These are phyloP conservation scores for Amanita rimosa DNA, from an alignment of 768 basidiomycete species.

Conservation along the genomic window DNA sequence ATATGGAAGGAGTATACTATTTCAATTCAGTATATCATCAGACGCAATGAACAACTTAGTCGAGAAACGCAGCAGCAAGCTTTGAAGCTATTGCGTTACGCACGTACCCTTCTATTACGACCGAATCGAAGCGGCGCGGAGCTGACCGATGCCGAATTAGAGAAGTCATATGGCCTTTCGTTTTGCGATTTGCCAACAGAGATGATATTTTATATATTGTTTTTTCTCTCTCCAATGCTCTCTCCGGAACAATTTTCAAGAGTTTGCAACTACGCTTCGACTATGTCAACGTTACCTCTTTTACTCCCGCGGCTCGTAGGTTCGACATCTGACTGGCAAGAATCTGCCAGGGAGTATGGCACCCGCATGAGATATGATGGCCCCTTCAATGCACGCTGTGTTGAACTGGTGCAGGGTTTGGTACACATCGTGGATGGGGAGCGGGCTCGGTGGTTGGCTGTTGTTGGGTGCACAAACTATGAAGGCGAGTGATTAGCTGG, in stretches of 20 bases:
- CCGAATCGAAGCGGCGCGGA: conserved; percentile 8
- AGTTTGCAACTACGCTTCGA: conserved; percentile 35
- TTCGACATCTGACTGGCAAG: neutral
- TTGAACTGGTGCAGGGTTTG: neutral
- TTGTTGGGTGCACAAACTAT: neutral
- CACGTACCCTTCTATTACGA: conserved; percentile 39
- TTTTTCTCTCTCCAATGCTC: conserved; percentile 44
- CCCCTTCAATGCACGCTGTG: neutral
- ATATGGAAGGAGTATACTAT: conserved; percentile 26
- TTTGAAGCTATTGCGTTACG: conserved; percentile 34
- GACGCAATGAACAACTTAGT: conserved; percentile 32
- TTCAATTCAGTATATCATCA: conserved; percentile 21
- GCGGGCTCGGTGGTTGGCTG: neutral
- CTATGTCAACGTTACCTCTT: conserved; percentile 1
- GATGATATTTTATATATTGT: conserved; percentile 44
- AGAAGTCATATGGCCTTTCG: conserved; percentile 13
- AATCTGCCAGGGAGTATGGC: neutral
- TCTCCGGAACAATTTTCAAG: conserved; percentile 43
- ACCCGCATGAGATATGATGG: neutral
- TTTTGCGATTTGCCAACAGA: conserved; percentile 41
- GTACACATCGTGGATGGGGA: neutral
- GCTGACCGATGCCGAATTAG: conserved; percentile 3
- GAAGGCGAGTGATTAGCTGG: neutral
- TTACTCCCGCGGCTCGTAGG: conserved; percentile 3
- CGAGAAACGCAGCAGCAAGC: conserved; percentile 32